Evolutionary conservation across 495 filamentous ascomycete genomes (phyloP), one percentile per base, ranked within the genome.

Genomic region (Aspergillus funiculosus): DNA sequence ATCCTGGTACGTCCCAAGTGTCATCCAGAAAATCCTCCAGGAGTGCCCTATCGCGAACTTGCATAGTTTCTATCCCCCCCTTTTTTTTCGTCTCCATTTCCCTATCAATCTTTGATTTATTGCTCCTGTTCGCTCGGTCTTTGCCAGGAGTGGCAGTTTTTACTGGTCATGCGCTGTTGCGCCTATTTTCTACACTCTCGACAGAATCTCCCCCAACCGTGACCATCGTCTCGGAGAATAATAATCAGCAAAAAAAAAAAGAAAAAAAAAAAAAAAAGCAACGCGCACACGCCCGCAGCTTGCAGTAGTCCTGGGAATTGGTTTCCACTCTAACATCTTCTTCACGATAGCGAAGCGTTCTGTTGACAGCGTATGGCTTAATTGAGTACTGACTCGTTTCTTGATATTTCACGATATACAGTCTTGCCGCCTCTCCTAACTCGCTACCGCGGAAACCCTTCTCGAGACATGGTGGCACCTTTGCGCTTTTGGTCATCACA

Each of bases 401-500:
- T 50, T 40, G 51, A 37, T 53, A 37, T 49, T 20, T 37, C 39
- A 46, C 46, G 30, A 21, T 52, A 35, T 58, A 44, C 22, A 14
- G 25, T 26, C 43, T 39, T 35, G 24, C 42, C 29, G 14, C 41
- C 14, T 50, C 29, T 29, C 9, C 3, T 26, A 17, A 39, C 6
- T 20, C 39, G 18, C 54, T 47, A 56, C 13, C 31, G 13, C 56
- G 52, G 44, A 53, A 52, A 43, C 41, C 51, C 51, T 43, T 49
- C 30, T 39, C 57, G 56, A 67, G 67, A 66, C 51, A 67, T 71
- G 65, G 58, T 64, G 60, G 59, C 57, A 57, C 48, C 32, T 48
- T 46, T 56, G 61, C 52, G 56, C 47, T 44, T 40, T 54, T 59
- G 50, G 36, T 40, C 56, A 30, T 43, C 38, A 44, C 50, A 54